Percentiles rank a stretch among this genome's conserved stretches.
Conservation (phyloP, 495 filamentous ascomycete species). For the Annulohypoxylon stygium region DNA sequence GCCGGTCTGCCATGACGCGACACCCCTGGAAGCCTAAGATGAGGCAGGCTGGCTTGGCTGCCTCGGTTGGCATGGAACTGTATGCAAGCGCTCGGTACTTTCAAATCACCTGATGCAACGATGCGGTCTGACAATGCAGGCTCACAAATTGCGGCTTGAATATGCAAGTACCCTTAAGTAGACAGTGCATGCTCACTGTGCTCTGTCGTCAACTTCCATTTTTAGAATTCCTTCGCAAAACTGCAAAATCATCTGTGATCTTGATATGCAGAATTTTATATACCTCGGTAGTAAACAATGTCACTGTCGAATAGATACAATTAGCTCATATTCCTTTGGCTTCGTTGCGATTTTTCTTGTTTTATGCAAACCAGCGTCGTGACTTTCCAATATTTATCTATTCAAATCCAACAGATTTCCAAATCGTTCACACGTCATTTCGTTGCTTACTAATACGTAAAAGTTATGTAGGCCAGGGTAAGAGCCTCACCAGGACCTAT, state of each 20-base stretch:
- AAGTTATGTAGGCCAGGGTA: no score
- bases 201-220: not conserved
- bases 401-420: not conserved
- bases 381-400: not conserved
- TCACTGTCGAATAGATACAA: not conserved
- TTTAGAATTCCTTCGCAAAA: not conserved
- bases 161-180: conserved; percentile 47
- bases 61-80: conserved; percentile 34
- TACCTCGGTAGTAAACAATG: not conserved
- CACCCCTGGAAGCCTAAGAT: conserved; percentile 29
- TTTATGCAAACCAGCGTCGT: not conserved
- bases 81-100: conserved; percentile 47
- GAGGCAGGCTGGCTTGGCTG: conserved; percentile 33
- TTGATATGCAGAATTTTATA: not conserved
- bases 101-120: conserved; percentile 49
- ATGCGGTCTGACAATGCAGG: conserved; percentile 49
- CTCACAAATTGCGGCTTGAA: conserved; percentile 45
- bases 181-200: conserved; percentile 40
- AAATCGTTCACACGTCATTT: no score
- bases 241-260: not conserved
- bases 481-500: no score
- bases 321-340: not conserved
- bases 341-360: not conserved
- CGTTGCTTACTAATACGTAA: no score
- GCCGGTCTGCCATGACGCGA: conserved; percentile 38